Percentiles rank a stretch among this genome's conserved stretches.
phyloP scores from a whole-genome alignment of 208 protist species.

The Trichomonas vaginalis region DNA sequence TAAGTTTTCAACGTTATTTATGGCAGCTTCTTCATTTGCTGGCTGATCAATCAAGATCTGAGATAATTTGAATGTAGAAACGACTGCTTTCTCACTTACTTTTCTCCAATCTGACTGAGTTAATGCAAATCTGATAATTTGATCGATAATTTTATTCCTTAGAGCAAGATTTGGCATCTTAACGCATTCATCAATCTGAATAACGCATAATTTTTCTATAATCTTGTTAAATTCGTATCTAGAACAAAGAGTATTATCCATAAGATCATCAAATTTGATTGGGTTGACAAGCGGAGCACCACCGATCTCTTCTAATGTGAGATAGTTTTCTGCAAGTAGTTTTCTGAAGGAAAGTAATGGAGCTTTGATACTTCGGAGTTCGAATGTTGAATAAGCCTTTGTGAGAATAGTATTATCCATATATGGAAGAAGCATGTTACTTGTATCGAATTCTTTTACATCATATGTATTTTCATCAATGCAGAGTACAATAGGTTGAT shows the following conservation, averaged over 20 bases:
- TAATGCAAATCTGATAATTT: not conserved
- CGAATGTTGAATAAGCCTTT: not conserved
- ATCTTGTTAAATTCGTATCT: not conserved
- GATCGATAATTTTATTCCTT: not conserved
- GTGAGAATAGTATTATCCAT: not conserved
- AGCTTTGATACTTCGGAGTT: not conserved
- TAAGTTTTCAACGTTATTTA: not conserved
- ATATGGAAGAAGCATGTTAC: not conserved
- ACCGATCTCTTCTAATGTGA: not conserved
- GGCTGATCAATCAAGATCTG: not conserved
- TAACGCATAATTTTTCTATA: not conserved
- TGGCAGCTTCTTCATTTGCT: not conserved
- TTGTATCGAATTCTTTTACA: not conserved
- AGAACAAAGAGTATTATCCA: not conserved
- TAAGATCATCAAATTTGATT: not conserved
- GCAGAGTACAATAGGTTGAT: not conserved
- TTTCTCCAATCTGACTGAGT: not conserved
- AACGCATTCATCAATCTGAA: not conserved
- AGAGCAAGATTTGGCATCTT: not conserved
- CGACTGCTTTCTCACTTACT: not conserved
- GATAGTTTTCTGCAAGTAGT: not conserved
- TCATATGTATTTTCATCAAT: not conserved
- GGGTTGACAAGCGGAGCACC: not conserved
- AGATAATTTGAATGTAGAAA: not conserved
- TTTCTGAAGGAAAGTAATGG: not conserved